Evolutionary conservation across 2,329 filamentous ascomycete genomes (phyloP).

Genomic region (Ploettnerulaceae sp.): DNA sequence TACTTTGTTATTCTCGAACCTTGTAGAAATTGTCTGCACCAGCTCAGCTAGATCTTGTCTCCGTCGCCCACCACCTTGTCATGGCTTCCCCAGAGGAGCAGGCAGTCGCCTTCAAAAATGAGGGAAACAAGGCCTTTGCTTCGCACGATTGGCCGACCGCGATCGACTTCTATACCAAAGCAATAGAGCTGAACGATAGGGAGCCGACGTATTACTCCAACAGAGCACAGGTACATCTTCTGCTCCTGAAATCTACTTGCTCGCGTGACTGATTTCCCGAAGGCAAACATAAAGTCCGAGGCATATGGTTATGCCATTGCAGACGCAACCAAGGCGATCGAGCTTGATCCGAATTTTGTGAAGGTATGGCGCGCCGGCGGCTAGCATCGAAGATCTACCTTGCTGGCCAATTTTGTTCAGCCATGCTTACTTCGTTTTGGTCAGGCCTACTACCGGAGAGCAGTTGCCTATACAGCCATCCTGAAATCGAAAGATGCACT

Average conservation of each 20-base stretch:
- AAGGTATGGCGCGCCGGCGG: too few relatives aligned
- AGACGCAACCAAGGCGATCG: conserved; percentile 87
- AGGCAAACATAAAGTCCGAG: conserved; percentile 95
- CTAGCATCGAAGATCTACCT: too few relatives aligned
- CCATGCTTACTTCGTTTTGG: conserved; percentile 44
- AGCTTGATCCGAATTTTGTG: conserved; percentile 79
- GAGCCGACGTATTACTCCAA: conserved; percentile 93
- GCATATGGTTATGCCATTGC: conserved; percentile 88
- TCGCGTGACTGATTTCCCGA: conserved; percentile 45
- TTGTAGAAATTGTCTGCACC: neutral
- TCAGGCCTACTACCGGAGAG: conserved; percentile 90
- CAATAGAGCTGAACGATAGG: conserved; percentile 76
- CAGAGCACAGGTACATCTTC: conserved; percentile 72
- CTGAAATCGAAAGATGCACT: conserved; percentile 83
- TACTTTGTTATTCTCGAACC: too few relatives aligned
- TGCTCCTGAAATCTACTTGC: conserved; percentile 29
- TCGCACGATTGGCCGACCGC: conserved; percentile 81
- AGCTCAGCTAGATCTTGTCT: neutral
- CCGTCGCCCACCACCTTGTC: neutral
- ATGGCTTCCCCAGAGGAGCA: conserved; percentile 47
- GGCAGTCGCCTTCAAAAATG: conserved; percentile 80
- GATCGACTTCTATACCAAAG: conserved; percentile 78
- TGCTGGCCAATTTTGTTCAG: conserved; percentile 88
- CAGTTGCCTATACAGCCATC: conserved; percentile 86
- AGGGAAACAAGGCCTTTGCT: conserved; percentile 91